Evolutionary conservation across 345 rosid genomes (phyloP), one percentile per base, ranked within the genome.

Genomic region (Eucalyptus marginata): DNA sequence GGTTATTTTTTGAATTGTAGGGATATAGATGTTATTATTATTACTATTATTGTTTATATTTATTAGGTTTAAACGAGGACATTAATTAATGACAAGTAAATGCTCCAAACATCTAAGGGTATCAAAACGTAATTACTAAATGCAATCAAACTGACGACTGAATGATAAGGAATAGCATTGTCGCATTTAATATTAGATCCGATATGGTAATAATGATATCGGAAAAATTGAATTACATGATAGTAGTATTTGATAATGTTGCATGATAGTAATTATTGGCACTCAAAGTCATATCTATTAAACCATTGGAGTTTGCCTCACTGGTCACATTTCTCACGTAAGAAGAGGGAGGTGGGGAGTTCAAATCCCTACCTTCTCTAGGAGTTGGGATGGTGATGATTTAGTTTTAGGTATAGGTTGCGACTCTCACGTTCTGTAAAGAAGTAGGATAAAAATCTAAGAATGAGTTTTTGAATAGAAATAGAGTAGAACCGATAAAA

Each of bases 341-440:
- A 4, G 10, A 18, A 18, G 10, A 3, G 24, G 0, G 4, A 3
- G 4, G 10, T 52, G 5, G 5, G 24, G 24, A 52, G 24, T 18
- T 52, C 5, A 52, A 52, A 52, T 52, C 4, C 8, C 25, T 52
- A 52, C 4, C 0, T 52, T 52, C 3, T 52, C 0, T 18, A 18
- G 2, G 10, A 1, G 2, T 52, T 52, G 10, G 4, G 9, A 52
- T 52, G 18, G 2, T 0, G 10, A 52, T 0, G 10, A 7, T 52
- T 52, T 52, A 52, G 58, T 52, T 52, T 52, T 18, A 52, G 10
- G 1, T 18, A 1, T 52, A 24, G 10, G 9, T 52, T 52, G 5
- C 24, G 20, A 52, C 7, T 52, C 7, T 0, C 24, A 18, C 2
- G 2, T 4, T 2, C 0, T 18, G 2, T 52, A 52, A 52, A 18